Evolutionary conservation across 1,284 basidiomycete species (phyloP).

Genomic region (Sporisorium sorghi): DNA sequence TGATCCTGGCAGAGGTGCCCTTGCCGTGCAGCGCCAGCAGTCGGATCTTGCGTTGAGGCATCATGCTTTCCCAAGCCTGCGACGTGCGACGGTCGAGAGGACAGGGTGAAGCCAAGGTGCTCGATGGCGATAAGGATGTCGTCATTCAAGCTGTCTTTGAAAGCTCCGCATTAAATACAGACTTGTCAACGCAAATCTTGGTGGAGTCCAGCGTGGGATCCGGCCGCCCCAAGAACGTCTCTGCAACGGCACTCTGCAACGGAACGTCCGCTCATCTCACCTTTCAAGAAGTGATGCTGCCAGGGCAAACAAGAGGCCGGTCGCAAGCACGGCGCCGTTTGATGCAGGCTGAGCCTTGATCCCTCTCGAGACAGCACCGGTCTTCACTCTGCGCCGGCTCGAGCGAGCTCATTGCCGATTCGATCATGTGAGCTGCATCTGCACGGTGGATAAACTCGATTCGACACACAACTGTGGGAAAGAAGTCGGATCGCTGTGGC

Average conservation of each 20-base stretch:
- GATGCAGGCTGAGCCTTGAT: background rate
- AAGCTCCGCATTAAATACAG: background rate
- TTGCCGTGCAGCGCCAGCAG: slow-evolving; percentile 51
- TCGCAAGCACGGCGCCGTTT: background rate
- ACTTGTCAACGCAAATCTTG: background rate
- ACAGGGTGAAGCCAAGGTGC: background rate
- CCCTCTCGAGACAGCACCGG: background rate
- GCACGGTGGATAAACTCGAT: background rate
- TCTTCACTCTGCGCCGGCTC: background rate
- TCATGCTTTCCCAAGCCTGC: background rate
- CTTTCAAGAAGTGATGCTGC: background rate
- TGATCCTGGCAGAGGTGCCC: slow-evolving; percentile 47
- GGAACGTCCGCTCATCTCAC: background rate
- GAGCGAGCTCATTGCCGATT: background rate
- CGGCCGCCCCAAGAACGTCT: background rate
- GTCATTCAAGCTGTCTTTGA: background rate
- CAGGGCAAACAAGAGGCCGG: background rate
- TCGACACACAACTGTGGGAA: background rate
- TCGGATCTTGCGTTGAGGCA: slow-evolving; percentile 19
- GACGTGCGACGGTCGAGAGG: background rate
- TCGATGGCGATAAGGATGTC: background rate
- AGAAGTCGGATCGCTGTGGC: background rate
- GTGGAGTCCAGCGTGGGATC: background rate
- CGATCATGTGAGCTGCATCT: background rate
- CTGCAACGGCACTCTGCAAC: background rate